Percentiles rank a stretch among this genome's conserved stretches.
These are phyloP conservation scores for Thecaphora thlaspeos DNA, from an alignment of 1,284 basidiomycete genomes.

Conservation along the genomic window DNA sequence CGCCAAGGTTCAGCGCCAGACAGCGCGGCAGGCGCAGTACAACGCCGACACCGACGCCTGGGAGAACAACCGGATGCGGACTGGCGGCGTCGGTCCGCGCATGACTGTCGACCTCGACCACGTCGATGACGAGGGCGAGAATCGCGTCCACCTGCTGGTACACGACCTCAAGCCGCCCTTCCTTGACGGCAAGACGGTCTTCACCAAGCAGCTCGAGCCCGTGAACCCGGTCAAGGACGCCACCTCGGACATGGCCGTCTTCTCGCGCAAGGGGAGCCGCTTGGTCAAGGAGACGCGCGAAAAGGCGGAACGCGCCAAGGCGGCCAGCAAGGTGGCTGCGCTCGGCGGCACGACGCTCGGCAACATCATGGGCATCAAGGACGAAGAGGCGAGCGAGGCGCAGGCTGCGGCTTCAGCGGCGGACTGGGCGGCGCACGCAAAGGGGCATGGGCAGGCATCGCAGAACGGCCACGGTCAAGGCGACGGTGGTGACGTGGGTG, in stretches of 20 bases:
- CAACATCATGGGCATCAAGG: conserved; percentile 95
- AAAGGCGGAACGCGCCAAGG: conserved; percentile 75
- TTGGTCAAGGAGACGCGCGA: conserved; percentile 93
- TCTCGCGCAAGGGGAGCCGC: conserved; percentile 89
- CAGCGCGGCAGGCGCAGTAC: conserved; percentile 54
- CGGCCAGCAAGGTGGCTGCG: conserved; percentile 86
- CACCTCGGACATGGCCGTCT: conserved; percentile 91
- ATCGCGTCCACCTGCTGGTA: conserved; percentile 92
- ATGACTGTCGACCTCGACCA: conserved; percentile 79
- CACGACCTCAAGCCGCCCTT: conserved; percentile 98
- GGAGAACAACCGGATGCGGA: conserved; percentile 96
- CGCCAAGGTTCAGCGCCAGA: conserved; percentile 49
- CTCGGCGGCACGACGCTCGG: conserved; percentile 89
- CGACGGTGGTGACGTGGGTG: neutral
- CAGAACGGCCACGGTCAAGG: neutral
- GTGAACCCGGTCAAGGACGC: conserved; percentile 93
- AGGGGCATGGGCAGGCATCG: no score
- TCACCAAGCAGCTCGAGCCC: conserved; percentile 93
- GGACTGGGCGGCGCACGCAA: no score
- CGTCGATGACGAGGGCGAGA: conserved; percentile 80
- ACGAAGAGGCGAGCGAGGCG: conserved; percentile 64
- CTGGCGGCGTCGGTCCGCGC: conserved; percentile 82
- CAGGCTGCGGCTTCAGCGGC: conserved; percentile 1
- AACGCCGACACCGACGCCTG: conserved; percentile 97
- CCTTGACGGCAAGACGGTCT: conserved; percentile 91